These are phyloP conservation scores for Trypanosoma theileri DNA, from an alignment of 208 protist species.

Conservation along the genomic window DNA sequence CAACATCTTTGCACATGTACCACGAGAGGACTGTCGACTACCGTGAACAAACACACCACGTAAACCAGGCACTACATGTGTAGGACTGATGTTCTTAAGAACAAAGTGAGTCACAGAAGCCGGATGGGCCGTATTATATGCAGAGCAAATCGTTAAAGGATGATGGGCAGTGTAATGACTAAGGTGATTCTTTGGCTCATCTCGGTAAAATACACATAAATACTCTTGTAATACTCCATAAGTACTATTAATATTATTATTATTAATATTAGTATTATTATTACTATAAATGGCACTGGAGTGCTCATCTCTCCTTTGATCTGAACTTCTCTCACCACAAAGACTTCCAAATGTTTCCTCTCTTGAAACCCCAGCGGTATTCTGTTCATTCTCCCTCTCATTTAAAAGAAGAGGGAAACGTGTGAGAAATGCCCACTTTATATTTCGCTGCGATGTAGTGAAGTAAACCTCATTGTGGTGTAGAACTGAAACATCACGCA, in stretches of 20 bases:
- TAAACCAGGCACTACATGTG: constrained; percentile 44
- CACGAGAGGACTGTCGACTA: constrained; percentile 26
- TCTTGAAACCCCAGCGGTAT: background rate
- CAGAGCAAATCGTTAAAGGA: constrained; percentile 55
- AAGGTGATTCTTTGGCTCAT: constrained; percentile 59
- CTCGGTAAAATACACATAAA: constrained; percentile 76
- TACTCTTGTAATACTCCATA: constrained; percentile 41
- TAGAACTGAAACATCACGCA: constrained; percentile 62
- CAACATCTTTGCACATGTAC: constrained; percentile 22
- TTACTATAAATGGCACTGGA: background rate
- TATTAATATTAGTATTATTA: constrained; percentile 1
- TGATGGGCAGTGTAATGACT: constrained; percentile 57
- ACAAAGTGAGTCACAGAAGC: constrained; percentile 53
- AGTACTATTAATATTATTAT: background rate
- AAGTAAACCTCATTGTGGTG: constrained; percentile 53
- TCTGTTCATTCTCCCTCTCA: background rate
- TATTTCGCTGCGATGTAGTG: constrained; percentile 50
- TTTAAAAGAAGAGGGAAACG: constrained; percentile 35
- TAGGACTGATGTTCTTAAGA: constrained; percentile 53
- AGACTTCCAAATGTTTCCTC: constrained; percentile 10
- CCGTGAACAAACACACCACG: constrained; percentile 71
- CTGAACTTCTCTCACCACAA: background rate
- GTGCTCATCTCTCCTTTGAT: background rate
- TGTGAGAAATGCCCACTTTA: constrained; percentile 65
- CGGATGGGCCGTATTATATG: constrained; percentile 49